These are phyloP conservation scores for Ganoderma resinaceum DNA, from an alignment of 1,284 basidiomycete species.

Conservation along the genomic window DNA sequence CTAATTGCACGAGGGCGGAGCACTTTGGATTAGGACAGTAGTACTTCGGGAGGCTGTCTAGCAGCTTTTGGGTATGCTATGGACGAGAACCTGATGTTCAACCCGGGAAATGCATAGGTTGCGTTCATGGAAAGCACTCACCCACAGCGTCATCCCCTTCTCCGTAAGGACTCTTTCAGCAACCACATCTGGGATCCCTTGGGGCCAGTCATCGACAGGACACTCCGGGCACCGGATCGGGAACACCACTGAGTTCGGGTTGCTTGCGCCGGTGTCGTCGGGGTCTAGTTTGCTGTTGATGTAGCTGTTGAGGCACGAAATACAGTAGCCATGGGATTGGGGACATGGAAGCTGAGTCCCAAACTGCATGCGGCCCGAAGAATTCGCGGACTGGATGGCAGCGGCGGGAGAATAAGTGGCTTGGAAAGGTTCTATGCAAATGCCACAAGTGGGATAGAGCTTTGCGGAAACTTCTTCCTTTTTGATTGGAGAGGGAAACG, in stretches of 20 bases:
- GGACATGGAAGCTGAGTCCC: slow-evolving; percentile 48
- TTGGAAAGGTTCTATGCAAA: slow-evolving; percentile 49
- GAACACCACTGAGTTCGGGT: slow-evolving; percentile 42
- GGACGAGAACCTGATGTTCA: neutral
- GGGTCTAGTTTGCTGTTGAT: slow-evolving; percentile 48
- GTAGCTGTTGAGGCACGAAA: slow-evolving; percentile 45
- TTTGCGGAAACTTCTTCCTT: slow-evolving; percentile 11
- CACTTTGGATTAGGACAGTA: slow-evolving; percentile 51
- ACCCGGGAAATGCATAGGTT: neutral
- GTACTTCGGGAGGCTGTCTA: slow-evolving; percentile 45
- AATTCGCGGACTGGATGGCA: slow-evolving; percentile 44
- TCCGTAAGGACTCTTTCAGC: slow-evolving; percentile 43
- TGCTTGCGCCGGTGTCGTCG: slow-evolving; percentile 40
- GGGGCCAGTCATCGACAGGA: slow-evolving; percentile 39
- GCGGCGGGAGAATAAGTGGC: slow-evolving; percentile 44
- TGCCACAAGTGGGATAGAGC: slow-evolving; percentile 42
- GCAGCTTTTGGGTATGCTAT: slow-evolving; percentile 47
- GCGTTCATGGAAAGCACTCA: slow-evolving; percentile 32
- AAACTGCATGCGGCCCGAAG: slow-evolving; percentile 45
- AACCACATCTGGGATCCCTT: slow-evolving; percentile 46
- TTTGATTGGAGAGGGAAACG: neutral
- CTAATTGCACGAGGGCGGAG: slow-evolving; percentile 45
- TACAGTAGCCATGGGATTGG: slow-evolving; percentile 45
- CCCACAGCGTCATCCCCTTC: slow-evolving; percentile 47
- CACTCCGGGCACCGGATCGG: slow-evolving; percentile 51